Evolutionary conservation across 2,329 filamentous ascomycete species (phyloP).

Genomic region (Aspergillus ruber): DNA sequence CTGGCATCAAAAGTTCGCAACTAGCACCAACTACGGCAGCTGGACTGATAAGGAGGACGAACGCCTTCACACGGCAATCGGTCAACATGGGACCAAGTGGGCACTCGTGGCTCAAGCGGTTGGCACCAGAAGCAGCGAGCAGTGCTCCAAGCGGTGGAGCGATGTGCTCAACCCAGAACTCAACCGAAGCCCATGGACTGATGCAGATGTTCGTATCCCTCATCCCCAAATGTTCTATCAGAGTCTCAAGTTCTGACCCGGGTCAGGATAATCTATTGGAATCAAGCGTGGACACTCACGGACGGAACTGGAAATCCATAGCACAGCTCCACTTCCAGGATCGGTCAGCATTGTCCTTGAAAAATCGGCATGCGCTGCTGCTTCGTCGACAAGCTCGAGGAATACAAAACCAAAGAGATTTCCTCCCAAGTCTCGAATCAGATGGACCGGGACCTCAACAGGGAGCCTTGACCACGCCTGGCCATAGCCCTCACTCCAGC

Average conservation of each 20-base stretch:
- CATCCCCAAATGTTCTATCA: not conserved
- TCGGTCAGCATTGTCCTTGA: not conserved
- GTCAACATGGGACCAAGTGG: constrained; percentile 7
- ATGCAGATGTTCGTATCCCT: not conserved
- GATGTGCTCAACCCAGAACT: constrained; percentile 6
- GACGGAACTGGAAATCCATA: not conserved
- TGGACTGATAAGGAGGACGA: constrained; percentile 9
- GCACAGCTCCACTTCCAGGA: not conserved
- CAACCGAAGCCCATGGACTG: constrained; percentile 6
- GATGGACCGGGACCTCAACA: not conserved
- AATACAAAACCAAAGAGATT: not conserved
- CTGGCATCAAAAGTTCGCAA: constrained; percentile 5
- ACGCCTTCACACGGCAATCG: constrained; percentile 3
- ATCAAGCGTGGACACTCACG: not conserved
- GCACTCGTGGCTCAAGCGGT: constrained; percentile 5
- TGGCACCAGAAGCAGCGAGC: constrained; percentile 4
- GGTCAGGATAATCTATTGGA: not conserved
- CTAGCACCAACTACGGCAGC: constrained; percentile 3
- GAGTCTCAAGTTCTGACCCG: not conserved
- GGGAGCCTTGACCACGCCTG: not conserved
- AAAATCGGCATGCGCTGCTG: not conserved
- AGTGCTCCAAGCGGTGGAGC: constrained; percentile 9
- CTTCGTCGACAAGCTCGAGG: not conserved
- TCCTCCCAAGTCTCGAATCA: not conserved
- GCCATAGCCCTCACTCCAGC: not conserved